A percentile compares a stretch with the other conserved stretches of the same genome.
Conservation (phyloP, 2,329 filamentous ascomycete genomes). For the Hortaea werneckii region DNA sequence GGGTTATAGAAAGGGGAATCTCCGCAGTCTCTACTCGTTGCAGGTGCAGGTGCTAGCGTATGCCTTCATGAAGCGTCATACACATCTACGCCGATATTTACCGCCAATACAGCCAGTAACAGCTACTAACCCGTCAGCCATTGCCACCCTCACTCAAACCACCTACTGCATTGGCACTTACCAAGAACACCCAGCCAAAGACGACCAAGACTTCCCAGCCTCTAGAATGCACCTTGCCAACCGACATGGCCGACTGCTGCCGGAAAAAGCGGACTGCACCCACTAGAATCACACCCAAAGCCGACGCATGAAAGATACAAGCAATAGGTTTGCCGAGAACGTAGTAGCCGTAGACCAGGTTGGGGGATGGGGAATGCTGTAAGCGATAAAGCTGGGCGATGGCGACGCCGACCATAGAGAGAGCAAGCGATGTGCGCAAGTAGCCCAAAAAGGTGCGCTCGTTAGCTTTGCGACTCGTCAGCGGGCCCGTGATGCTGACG, state of each 20-base stretch:
- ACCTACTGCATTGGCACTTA: slow-evolving; percentile 28
- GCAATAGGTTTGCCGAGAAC: slow-evolving; percentile 51
- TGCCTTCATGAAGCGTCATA: slow-evolving; percentile 1
- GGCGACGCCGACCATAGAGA: slow-evolving; percentile 56
- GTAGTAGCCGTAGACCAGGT: slow-evolving; percentile 47
- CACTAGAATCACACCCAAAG: slow-evolving; percentile 41
- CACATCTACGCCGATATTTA: slow-evolving; percentile 10
- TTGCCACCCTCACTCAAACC: background rate
- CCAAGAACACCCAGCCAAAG: slow-evolving; percentile 36
- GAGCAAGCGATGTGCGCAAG: slow-evolving; percentile 57
- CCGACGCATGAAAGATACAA: slow-evolving; percentile 38
- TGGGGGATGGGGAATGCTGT: slow-evolving; percentile 38
- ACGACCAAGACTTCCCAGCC: slow-evolving; percentile 49
- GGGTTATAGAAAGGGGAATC: too few relatives aligned
- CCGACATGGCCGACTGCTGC: slow-evolving; percentile 48
- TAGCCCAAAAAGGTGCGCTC: slow-evolving; percentile 68
- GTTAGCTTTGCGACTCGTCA: slow-evolving; percentile 54
- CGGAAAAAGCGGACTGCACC: slow-evolving; percentile 51
- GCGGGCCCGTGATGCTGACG: background rate
- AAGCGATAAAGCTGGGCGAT: slow-evolving; percentile 59
- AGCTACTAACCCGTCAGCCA: slow-evolving; percentile 3
- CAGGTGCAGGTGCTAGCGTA: background rate
- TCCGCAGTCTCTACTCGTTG: too few relatives aligned
- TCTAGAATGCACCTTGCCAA: slow-evolving; percentile 47
- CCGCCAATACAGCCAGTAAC: slow-evolving; percentile 8